Evolutionary conservation across 2,329 filamentous ascomycete species (phyloP).

Genomic region (Pyrenophora tritici-repentis): DNA sequence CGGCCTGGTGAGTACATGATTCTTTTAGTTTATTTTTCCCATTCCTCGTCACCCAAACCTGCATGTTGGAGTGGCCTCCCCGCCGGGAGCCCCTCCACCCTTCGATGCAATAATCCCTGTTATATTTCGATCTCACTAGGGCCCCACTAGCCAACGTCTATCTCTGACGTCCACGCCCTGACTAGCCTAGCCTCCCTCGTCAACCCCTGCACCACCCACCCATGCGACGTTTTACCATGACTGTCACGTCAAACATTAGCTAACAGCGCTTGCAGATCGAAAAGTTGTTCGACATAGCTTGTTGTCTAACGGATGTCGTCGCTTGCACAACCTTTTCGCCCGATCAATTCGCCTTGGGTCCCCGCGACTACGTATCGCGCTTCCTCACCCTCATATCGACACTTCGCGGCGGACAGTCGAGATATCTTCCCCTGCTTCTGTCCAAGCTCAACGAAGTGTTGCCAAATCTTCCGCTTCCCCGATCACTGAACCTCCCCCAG

Average conservation of each 20-base stretch:
- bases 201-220: slow-evolving; percentile 19
- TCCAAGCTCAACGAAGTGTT: slow-evolving; percentile 76
- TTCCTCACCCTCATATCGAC: slow-evolving; percentile 70
- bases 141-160: slow-evolving; percentile 34
- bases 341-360: slow-evolving; percentile 59
- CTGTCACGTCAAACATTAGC: slow-evolving; percentile 23
- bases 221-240: slow-evolving; percentile 23
- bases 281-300: slow-evolving; percentile 78
- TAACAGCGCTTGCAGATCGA: slow-evolving; percentile 63
- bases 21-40: slow-evolving; percentile 15
- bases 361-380: slow-evolving; percentile 72
- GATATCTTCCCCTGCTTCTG: slow-evolving; percentile 77
- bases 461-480: slow-evolving; percentile 53
- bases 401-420: slow-evolving; percentile 75
- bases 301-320: slow-evolving; percentile 74
- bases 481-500: slow-evolving; percentile 41
- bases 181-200: slow-evolving; percentile 20
- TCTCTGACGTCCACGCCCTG: slow-evolving; percentile 32
- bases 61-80: slow-evolving; percentile 14
- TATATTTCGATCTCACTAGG: slow-evolving; percentile 27
- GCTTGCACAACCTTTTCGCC: slow-evolving; percentile 63
- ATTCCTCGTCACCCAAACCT: slow-evolving; percentile 1
- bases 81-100: slow-evolving; percentile 22
- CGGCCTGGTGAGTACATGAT: slow-evolving; percentile 64
- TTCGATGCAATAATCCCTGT: slow-evolving; percentile 28